Conservation (phyloP, 768 basidiomycete genomes). For the Leucosporidium creatinivorum region DNA sequence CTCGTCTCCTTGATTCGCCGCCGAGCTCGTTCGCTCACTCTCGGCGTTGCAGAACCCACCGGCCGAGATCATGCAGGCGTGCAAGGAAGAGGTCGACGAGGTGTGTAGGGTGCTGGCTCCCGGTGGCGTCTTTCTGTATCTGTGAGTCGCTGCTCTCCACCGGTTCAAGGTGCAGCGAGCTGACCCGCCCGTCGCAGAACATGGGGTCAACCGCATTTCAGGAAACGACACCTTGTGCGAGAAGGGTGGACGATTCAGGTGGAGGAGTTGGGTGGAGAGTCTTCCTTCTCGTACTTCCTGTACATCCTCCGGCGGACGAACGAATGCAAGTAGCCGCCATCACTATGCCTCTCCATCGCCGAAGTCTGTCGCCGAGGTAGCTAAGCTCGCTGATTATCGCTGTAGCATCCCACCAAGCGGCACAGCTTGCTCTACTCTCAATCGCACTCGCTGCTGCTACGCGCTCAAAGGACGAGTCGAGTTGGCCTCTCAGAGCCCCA, state of each 20-base stretch:
- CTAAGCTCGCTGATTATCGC: too few relatives aligned
- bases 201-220: conserved; percentile 83
- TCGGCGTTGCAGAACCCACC: conserved; percentile 54
- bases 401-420: too few relatives aligned
- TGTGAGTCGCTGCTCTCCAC: not conserved
- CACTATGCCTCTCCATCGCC: too few relatives aligned
- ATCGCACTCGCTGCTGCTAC: too few relatives aligned
- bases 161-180: not conserved
- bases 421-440: too few relatives aligned
- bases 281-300: too few relatives aligned
- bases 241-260: conserved; percentile 58
- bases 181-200: conserved; percentile 47
- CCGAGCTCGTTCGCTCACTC: not conserved
- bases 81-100: conserved; percentile 67
- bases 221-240: conserved; percentile 57
- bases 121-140: conserved; percentile 59
- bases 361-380: too few relatives aligned
- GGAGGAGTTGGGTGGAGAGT: conserved; percentile 52
- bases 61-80: conserved; percentile 59
- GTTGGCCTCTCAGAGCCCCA: too few relatives aligned
- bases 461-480: too few relatives aligned
- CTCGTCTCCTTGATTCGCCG: too few relatives aligned
- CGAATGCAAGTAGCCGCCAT: too few relatives aligned
- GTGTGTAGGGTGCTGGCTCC: conserved; percentile 57
- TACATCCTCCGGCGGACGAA: too few relatives aligned